Conservation (phyloP, 176 grass and related monocot species). For the Pontederia crassipes region DNA sequence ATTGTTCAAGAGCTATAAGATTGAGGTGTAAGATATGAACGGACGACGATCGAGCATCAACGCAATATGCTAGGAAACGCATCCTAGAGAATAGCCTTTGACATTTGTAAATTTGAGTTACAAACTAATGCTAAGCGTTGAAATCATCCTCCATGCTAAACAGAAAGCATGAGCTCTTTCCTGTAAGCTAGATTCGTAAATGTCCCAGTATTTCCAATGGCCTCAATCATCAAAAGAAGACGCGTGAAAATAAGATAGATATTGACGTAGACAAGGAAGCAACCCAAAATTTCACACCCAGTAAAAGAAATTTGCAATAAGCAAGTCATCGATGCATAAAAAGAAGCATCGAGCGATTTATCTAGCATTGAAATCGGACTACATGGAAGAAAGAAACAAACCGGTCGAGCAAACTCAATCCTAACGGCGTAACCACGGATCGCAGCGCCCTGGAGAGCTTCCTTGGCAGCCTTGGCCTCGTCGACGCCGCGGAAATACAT, state of each 20-base stretch:
- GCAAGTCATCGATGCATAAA: not conserved
- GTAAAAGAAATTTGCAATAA: not conserved
- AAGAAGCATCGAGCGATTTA: not conserved
- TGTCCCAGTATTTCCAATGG: not conserved
- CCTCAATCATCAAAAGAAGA: not conserved
- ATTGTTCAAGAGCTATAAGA: too few species aligned
- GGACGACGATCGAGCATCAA: too few species aligned
- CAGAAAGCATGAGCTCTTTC: not conserved
- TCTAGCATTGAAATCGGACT: not conserved
- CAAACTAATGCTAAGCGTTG: too few species aligned
- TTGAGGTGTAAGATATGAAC: too few species aligned
- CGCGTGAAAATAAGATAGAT: not conserved
- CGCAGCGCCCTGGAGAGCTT: constrained; percentile 32
- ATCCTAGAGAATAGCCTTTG: too few species aligned
- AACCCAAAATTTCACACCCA: not conserved
- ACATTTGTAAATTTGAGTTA: too few species aligned
- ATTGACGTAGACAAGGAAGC: not conserved
- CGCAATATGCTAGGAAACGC: too few species aligned
- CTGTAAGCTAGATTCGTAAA: not conserved
- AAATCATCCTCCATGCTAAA: not conserved
- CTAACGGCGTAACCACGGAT: constrained; percentile 42
- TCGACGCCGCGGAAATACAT: constrained; percentile 46
- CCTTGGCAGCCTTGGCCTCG: constrained; percentile 42
- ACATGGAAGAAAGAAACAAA: constrained; percentile 16
- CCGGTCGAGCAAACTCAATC: constrained; percentile 68